These are phyloP conservation scores for Rusavskia elegans DNA, from an alignment of 495 filamentous ascomycete genomes.

Conservation along the genomic window DNA sequence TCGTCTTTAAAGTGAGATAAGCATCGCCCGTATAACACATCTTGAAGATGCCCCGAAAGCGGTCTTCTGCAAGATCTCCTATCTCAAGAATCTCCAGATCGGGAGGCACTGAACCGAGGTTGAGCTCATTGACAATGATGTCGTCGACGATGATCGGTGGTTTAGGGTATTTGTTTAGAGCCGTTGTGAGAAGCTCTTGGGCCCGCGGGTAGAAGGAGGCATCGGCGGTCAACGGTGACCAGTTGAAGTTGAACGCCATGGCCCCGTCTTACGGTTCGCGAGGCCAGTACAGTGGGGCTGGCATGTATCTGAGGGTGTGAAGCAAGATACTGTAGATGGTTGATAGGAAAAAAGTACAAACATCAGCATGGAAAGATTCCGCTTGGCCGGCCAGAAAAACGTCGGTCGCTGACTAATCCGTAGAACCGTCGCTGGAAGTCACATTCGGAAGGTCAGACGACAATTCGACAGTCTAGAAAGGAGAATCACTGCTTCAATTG, in stretches of 20 bases:
- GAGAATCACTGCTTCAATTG: too few relatives aligned
- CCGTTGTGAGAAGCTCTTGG: conserved; percentile 83
- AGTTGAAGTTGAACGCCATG: conserved; percentile 99
- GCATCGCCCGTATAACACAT: conserved; percentile 96
- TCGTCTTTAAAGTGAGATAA: conserved; percentile 81
- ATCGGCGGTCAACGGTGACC: conserved; percentile 94
- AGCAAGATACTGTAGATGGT: neutral
- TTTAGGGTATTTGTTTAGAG: conserved; percentile 95
- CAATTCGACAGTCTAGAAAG: too few relatives aligned
- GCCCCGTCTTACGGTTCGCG: neutral
- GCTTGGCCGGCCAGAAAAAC: too few relatives aligned
- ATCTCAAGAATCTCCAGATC: conserved; percentile 94
- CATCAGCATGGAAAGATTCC: too few relatives aligned
- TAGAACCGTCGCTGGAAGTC: too few relatives aligned
- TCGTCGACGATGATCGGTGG: conserved; percentile 99
- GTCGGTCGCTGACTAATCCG: too few relatives aligned
- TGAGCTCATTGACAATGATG: conserved; percentile 94
- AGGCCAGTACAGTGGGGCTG: neutral
- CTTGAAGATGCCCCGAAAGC: conserved; percentile 96
- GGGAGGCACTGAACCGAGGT: conserved; percentile 80
- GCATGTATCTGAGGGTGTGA: neutral
- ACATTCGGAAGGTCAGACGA: too few relatives aligned
- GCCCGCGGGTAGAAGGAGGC: conserved; percentile 78
- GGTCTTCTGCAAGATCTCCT: conserved; percentile 89
- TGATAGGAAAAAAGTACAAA: too few relatives aligned